A percentile compares a stretch with the other conserved stretches of the same genome.
Conservation (phyloP, 2,329 filamentous ascomycete species). For the Aureobasidium subglaciale region DNA sequence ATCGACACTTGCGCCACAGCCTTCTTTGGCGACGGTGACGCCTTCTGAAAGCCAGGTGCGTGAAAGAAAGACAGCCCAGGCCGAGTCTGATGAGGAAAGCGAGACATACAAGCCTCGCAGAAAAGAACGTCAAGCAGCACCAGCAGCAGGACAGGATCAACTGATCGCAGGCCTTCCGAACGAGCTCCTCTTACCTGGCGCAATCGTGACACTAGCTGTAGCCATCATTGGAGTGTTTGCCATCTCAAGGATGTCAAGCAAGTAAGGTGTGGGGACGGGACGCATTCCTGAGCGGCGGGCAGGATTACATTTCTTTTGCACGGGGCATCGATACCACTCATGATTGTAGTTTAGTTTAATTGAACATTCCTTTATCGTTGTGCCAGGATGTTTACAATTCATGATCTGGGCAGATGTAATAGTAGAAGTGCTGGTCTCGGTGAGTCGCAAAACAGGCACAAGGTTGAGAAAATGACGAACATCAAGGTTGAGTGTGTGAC, state of each 20-base stretch:
- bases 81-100: conserved; percentile 47
- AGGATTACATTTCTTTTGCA: conserved; percentile 3
- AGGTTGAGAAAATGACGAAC: not conserved
- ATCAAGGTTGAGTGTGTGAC: not conserved
- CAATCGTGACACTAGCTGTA: conserved; percentile 88
- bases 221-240: conserved; percentile 93
- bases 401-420: too few relatives aligned
- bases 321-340: conserved; percentile 13
- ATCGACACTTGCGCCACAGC: conserved; percentile 53
- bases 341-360: conserved; percentile 14
- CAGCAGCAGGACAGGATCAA: conserved; percentile 52
- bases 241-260: conserved; percentile 41
- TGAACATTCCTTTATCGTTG: conserved; percentile 13
- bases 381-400: not conserved
- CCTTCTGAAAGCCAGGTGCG: conserved; percentile 45
- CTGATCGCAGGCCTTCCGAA: conserved; percentile 89
- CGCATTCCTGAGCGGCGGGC: conserved; percentile 8
- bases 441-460: too few relatives aligned
- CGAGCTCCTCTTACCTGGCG: conserved; percentile 84
- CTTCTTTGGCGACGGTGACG: conserved; percentile 43
- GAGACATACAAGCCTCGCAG: conserved; percentile 35
- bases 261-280: not conserved
- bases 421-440: too few relatives aligned
- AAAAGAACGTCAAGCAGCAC: conserved; percentile 30
- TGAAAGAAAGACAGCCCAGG: conserved; percentile 41